A percentile compares a stretch with the other conserved stretches of the same genome.
Conservation (phyloP, 192 early-diverging fungal species). For the Coemansia sp. region DNA sequence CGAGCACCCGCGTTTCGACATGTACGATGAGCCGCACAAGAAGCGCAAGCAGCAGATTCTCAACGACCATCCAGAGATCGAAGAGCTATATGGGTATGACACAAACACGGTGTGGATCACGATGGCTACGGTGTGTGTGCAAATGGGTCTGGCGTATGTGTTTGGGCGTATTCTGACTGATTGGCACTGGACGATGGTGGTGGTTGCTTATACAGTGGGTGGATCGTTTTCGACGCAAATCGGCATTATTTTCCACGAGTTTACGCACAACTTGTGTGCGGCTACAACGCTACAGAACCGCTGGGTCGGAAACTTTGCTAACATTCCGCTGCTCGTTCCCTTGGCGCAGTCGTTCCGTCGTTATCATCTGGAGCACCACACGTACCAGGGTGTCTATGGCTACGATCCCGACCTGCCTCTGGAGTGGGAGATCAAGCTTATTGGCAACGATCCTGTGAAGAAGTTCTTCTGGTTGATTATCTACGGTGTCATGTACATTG, state of each 20-base stretch:
- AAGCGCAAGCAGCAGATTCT: slow-evolving; percentile 89
- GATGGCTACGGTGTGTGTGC: slow-evolving; percentile 61
- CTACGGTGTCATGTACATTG: slow-evolving; percentile 85
- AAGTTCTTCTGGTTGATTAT: slow-evolving; percentile 81
- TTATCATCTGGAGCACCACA: slow-evolving; percentile 95
- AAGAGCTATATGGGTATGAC: slow-evolving; percentile 81
- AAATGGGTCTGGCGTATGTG: slow-evolving; percentile 76
- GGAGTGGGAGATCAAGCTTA: slow-evolving; percentile 79
- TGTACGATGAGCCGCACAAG: slow-evolving; percentile 93
- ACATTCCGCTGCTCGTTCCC: slow-evolving; percentile 81
- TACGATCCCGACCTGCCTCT: slow-evolving; percentile 92
- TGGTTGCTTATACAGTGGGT: slow-evolving; percentile 75
- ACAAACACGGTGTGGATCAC: slow-evolving; percentile 76
- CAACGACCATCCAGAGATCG: slow-evolving; percentile 83
- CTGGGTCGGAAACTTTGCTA: slow-evolving; percentile 77
- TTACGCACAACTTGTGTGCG: slow-evolving; percentile 82
- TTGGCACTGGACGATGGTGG: slow-evolving; percentile 64
- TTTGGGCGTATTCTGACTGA: slow-evolving; percentile 68
- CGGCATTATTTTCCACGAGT: slow-evolving; percentile 91
- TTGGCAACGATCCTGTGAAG: slow-evolving; percentile 64
- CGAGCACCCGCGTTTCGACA: slow-evolving; percentile 76
- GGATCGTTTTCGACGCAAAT: slow-evolving; percentile 79
- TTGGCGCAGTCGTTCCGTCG: slow-evolving; percentile 79
- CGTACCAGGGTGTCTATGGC: slow-evolving; percentile 92
- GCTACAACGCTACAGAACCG: slow-evolving; percentile 75